Percentiles rank a stretch among this genome's conserved stretches.
Conservation (phyloP, 2,329 filamentous ascomycete species). For the Botrytis fragariae region DNA sequence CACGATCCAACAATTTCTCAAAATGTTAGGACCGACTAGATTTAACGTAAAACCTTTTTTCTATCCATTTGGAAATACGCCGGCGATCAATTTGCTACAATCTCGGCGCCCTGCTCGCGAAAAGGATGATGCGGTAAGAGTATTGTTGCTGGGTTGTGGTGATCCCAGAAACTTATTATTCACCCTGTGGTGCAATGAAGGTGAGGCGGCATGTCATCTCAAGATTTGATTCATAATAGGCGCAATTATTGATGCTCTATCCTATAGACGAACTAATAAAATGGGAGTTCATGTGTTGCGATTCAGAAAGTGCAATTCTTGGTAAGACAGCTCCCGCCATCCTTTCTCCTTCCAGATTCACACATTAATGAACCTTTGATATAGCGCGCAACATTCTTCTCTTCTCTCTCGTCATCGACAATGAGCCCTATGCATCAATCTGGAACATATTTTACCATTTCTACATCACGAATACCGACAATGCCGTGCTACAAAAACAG, state of each 20-base stretch:
- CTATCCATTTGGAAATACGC: conserved; percentile 23
- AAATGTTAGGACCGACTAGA: conserved; percentile 6
- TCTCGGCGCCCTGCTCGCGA: not conserved
- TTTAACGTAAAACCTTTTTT: conserved; percentile 6
- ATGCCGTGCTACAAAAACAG: conserved; percentile 13
- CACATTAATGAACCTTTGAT: not conserved
- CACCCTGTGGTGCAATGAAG: conserved; percentile 15
- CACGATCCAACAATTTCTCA: not conserved
- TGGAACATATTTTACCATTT: conserved; percentile 22
- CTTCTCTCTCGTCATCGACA: conserved; percentile 16
- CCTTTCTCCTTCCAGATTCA: not conserved
- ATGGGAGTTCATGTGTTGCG: conserved; percentile 10
- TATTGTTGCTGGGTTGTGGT: conserved; percentile 24
- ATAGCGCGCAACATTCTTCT: conserved; percentile 21
- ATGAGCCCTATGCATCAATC: not conserved
- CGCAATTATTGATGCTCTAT: not conserved
- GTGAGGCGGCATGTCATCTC: not conserved
- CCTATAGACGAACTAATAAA: not conserved
- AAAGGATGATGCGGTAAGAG: not conserved
- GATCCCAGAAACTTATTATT: conserved; percentile 24
- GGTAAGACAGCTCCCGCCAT: not conserved
- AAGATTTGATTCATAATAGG: accelerated
- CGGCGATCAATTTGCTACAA: conserved; percentile 20
- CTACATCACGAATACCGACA: conserved; percentile 9
- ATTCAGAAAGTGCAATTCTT: conserved; percentile 3